Conservation (phyloP, 2,329 filamentous ascomycete genomes). For the Nemania bipapillata region DNA sequence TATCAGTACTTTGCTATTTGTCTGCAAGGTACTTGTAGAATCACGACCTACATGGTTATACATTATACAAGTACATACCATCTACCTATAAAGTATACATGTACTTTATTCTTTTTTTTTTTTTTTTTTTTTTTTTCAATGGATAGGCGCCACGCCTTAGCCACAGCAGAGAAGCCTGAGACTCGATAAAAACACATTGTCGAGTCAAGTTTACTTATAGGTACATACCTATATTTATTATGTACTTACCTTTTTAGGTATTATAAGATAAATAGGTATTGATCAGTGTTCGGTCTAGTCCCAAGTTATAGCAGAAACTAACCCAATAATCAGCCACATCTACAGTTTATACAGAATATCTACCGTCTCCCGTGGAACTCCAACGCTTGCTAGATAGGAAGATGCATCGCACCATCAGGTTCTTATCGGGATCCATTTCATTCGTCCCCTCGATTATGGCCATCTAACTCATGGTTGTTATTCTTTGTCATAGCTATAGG, state of each 20-base stretch:
- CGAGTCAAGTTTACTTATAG: neutral
- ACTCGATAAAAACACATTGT: neutral
- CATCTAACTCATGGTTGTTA: neutral
- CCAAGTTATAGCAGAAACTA: neutral
- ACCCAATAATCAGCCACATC: no score
- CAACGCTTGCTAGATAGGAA: neutral
- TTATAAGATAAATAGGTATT: no score
- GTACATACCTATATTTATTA: neutral
- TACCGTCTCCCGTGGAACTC: no score
- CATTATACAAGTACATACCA: no score
- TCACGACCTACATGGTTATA: no score
- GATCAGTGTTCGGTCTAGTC: no score
- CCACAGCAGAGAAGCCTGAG: constrained; percentile 7
- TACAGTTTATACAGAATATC: no score
- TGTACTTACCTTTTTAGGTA: no score
- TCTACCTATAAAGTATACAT: no score
- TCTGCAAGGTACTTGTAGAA: neutral
- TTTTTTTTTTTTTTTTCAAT: no score
- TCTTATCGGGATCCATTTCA: neutral
- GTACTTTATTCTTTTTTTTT: no score
- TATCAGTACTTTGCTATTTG: constrained; percentile 29
- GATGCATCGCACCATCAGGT: neutral
- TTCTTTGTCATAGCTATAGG: neutral
- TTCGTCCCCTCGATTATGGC: neutral
- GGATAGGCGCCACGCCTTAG: constrained; percentile 15